Evolutionary conservation across 1,284 basidiomycete species (phyloP), one percentile per base, ranked within the genome.

Genomic region (Xerocomus minutiporus): DNA sequence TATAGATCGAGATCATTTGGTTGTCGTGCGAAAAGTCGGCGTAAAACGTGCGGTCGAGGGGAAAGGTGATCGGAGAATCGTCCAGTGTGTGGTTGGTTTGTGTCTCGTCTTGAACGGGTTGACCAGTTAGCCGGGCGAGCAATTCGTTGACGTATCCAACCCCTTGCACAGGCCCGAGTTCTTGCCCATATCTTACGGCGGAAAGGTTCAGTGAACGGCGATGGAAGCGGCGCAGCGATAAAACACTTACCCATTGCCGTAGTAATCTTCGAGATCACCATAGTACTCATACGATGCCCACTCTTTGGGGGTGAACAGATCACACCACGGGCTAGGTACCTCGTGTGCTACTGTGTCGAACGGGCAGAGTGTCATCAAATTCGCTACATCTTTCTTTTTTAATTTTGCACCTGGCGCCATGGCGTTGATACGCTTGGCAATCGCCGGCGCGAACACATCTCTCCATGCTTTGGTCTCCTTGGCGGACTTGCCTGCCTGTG

Each of bases 61-160:
- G 90, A 71, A 93, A 93, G 0, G 87, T 89, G 8, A 61, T 58
- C 0, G 82, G 80, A 13, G 78, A 74, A 0, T 70, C 63, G 63
- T 88, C 84, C 32, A 93, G 77, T 1, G 90, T 93, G 15, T 71
- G 70, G 67, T 93, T 93, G 5, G 86, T 89, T 60, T 87, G 86
- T 0, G 91, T 93, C 50, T 74, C 63, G 69, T 93, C 90, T 28
- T 64, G 65, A 6, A 88, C 83, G 0, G 80, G 76, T 13, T 69
- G 66, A 12, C 76, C 74, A 0, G 83, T 87, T 29, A 93, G 75
- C n/a, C 91, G 81, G 1, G 90, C 87, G 17, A 93, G 71, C 35
- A 94, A 81, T 68, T 93, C 91, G 66, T 92, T 92, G 60, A 90
- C 73, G 64, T 86, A 93, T 4, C 91, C 91, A 6, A 91, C 86